Base-by-base conservation (phyloP, 2,329 filamentous ascomycete species). In the Colletotrichum musae region DNA sequence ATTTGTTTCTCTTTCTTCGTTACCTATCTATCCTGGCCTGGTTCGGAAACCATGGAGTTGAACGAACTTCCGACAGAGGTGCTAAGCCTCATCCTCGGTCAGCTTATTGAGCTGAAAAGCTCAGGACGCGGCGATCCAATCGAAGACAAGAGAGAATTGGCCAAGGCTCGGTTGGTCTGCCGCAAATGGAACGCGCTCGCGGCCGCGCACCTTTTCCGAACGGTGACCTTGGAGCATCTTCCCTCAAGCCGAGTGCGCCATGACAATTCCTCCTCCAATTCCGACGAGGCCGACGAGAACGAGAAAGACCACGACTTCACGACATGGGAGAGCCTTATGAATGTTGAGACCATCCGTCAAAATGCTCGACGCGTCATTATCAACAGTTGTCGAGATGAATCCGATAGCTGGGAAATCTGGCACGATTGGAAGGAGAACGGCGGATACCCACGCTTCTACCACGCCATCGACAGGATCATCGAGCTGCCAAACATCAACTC, bases 131-230 rank as follows among this genome's bases (percentile, higher is more conserved):
- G 28, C 28, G n/a, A 48, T n/a, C 13, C 16, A 32, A 13, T 6
- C 6, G n/a, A 36, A 18, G 13, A 5, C 10, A 39, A 15, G 47
- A 10, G 47, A 18, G 16, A 21, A 10, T 24, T 64, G 21, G 36
- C 56, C 28, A 66, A 65, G 12, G 68, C 72, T n/a, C 72, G 72
- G 6, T 68, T 72, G 2, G 72, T 73, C 6, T 73, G 72, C 36
- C 72, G 66, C 18, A 56, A 62, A 53, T 73, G 72, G 71, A 70
- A 73, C 45, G 3, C 18, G 3, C 47, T 71, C 21, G 66, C 68
- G 18, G 53, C 18, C 10, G 18, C 15, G 21, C 62, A 70, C 48
- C 57, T 72, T n/a, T 73, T 71, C 21, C 48, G 62, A 5, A 51
- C 52, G 18, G 24, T 72, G 18, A n/a, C 26, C 4, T 59, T 70